Evolutionary conservation across 2,329 filamentous ascomycete species (phyloP), one percentile per base, ranked within the genome.

Genomic region (Fusarium liriodendri): DNA sequence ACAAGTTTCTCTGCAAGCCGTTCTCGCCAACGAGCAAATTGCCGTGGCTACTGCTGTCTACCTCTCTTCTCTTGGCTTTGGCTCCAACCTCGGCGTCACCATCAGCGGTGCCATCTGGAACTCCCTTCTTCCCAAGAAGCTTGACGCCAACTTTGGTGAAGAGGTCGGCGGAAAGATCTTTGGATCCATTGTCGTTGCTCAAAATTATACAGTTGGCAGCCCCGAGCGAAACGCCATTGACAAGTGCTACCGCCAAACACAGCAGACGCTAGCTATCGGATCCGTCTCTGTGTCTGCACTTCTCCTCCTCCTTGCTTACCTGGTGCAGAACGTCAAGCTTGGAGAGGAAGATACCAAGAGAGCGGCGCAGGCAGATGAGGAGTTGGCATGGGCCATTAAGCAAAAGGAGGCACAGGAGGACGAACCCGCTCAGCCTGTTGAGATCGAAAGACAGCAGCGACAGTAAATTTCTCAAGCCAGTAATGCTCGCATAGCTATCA

Each of bases 61-160:
- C 7, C 67, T 75, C 0, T 76, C 73, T 0, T 75, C 73, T 0
- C 64, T 76, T 0, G 73, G 73, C 0, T 69, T 75, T 1, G 73
- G 73, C 4, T 75, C 73, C 4, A 75, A 75, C 13, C 62, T 75
- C 0, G 73, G 73, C 1, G 61, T 64, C 0, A 75, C 73, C 0
- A 55, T 75, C 20, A 75, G 73, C 1, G 73, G 73, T 0, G 73
- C 70, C 2, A 73, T 75, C 1, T 75, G 73, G 73, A 75, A 75
- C 45, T 76, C 73, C 0, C 50, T 75, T 0, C 64, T 75, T 2
- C 73, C 73, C 0, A 45, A 62, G 0, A 76, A 76, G 0, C 70
- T 75, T 1, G 42, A 60, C 1, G 37, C 62, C 0, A 33, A 74
- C 6, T 75, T 75, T 8, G 70, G 67, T 1, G 37, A 50, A 1